Base-by-base conservation (phyloP, 1,284 basidiomycete genomes). In the Tilletiopsis washingtonensis region DNA sequence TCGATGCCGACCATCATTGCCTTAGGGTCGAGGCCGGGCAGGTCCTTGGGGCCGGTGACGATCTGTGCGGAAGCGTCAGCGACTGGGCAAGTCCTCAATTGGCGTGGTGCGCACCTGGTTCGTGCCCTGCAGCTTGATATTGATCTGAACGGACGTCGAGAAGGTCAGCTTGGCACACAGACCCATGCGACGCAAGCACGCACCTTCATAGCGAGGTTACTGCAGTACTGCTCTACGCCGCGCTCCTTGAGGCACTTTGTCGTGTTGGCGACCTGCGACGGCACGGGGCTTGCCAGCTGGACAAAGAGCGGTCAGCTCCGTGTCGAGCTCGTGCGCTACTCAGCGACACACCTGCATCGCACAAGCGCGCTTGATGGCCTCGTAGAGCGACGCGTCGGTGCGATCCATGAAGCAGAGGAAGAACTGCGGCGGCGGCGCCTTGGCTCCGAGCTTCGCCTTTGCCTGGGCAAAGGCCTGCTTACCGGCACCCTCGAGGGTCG, bases 101-200 rank as follows among this genome's bases (percentile, higher is more conserved):
- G 12, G 32, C 32, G 3, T 34, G 12, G 32, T 34, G 17, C 32
- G 1, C 32, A 34, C 49, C 27, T 65, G 62, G 45, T 77, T 79
- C 40, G 75, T 57, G 40, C 77, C 78, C n/a, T 75, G 74, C 34
- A 78, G 73, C 74, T 79, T 78, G 49, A 71, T 67, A 59, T 77
- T 53, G 44, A 60, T 52, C 45, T 9, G 25, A 49, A 37, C 6
- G 20, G 32, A 7, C 54, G 40, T n/a, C n/a, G n/a, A n/a, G n/a
- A n/a, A n/a, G n/a, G n/a, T n/a, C n/a, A n/a, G n/a, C n/a, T n/a
- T n/a, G n/a, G n/a, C n/a, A n/a, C n/a, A n/a, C n/a, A n/a, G n/a
- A n/a, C n/a, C n/a, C n/a, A n/a, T n/a, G n/a, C n/a, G n/a, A n/a
- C n/a, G n/a, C n/a, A n/a, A n/a, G n/a, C 15, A 38, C n/a, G 19